Conservation (phyloP, 169 alveolate species). For the Cryptosporidium ubiquitum region DNA sequence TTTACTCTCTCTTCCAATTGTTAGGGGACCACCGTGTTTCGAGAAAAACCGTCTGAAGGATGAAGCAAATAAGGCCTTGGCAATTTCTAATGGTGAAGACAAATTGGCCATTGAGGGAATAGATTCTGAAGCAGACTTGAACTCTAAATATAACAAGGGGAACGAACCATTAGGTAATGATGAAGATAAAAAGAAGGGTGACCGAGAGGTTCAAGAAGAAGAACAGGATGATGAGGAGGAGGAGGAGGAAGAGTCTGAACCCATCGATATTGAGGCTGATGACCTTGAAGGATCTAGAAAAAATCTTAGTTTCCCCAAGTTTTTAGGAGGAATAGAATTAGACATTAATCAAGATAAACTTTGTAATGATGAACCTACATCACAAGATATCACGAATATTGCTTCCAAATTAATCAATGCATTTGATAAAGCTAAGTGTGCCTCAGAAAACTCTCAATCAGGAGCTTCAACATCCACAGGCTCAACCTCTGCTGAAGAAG, state of each 20-base stretch:
- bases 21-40: conserved; percentile 86
- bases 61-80: conserved; percentile 58
- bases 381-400: conserved; percentile 77
- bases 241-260: conserved; percentile 78
- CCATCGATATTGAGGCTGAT: conserved; percentile 1
- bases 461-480: not conserved
- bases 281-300: conserved; percentile 3
- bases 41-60: conserved; percentile 74
- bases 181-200: conserved; percentile 78
- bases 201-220: conserved; percentile 53
- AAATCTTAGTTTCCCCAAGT: conserved; percentile 19
- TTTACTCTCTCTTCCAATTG: conserved; percentile 83
- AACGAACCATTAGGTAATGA: conserved; percentile 70
- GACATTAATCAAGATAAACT: conserved; percentile 76
- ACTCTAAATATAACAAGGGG: conserved; percentile 35
- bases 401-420: conserved; percentile 80
- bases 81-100: conserved; percentile 75
- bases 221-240: conserved; percentile 77
- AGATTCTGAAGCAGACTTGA: conserved; percentile 21
- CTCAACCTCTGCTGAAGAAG: conserved; percentile 21
- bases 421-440: conserved; percentile 74
- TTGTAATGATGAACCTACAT: conserved; percentile 79
- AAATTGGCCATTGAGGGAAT: conserved; percentile 45
- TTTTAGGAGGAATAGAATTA: conserved; percentile 69
- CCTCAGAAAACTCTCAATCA: not conserved